Percentiles rank a stretch among this genome's conserved stretches.
phyloP scores from a whole-genome alignment of 2,329 filamentous ascomycete genomes.

The Plectosphaerella sp. region DNA sequence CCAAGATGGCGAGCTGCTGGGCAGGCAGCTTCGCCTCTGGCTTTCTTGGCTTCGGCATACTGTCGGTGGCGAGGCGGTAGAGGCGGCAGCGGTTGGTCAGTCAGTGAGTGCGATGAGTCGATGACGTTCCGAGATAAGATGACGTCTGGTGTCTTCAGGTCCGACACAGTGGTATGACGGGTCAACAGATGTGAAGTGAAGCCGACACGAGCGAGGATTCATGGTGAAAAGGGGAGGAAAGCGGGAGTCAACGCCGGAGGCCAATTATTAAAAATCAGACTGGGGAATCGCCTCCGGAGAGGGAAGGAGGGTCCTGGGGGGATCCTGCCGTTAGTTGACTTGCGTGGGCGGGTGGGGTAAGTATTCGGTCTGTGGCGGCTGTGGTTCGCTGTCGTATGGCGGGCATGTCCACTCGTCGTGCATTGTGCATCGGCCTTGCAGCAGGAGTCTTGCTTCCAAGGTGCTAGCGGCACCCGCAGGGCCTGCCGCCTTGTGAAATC shows the following conservation, averaged over 20 bases:
- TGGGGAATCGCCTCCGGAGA: background rate
- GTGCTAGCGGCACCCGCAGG: no score
- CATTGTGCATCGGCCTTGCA: background rate
- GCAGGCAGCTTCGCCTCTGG: slow-evolving; percentile 62
- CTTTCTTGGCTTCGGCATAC: slow-evolving; percentile 16
- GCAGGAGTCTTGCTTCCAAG: no score
- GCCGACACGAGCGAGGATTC: no score
- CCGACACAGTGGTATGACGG: no score
- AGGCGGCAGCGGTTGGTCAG: background rate
- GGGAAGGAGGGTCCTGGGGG: background rate
- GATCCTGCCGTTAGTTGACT: no score
- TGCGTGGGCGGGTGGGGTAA: no score
- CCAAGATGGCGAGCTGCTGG: slow-evolving; percentile 73
- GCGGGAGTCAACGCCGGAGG: background rate
- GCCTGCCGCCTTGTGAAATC: background rate
- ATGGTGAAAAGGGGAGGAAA: background rate
- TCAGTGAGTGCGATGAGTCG: no score
- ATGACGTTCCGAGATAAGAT: no score
- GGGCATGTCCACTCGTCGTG: background rate
- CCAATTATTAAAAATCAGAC: background rate
- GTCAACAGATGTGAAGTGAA: no score
- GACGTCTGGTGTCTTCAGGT: no score
- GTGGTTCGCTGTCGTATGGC: no score
- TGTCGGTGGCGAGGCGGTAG: background rate
- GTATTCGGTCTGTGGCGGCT: no score